phyloP scores from a whole-genome alignment of 495 filamentous ascomycete species.

The Daldinia loculata region DNA sequence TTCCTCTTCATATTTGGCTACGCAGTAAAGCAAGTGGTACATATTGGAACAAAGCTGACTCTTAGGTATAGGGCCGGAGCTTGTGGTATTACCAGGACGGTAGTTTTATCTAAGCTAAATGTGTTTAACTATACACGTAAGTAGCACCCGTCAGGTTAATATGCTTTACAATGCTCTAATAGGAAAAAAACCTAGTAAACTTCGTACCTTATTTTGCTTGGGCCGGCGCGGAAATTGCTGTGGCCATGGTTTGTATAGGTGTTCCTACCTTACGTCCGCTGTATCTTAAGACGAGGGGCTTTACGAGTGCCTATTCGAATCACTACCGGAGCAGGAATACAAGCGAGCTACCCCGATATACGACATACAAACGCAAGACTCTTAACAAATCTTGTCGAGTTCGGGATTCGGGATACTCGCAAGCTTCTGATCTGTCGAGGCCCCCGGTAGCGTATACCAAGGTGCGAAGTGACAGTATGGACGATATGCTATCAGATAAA shows the following conservation, averaged over 20 bases:
- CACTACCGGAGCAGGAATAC: constrained; percentile 24
- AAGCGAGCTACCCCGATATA: constrained; percentile 44
- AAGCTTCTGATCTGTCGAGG: constrained; percentile 21
- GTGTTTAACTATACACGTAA: constrained; percentile 51
- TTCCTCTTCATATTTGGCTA: too few relatives aligned
- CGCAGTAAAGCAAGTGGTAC: too few relatives aligned
- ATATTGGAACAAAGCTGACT: constrained; percentile 20
- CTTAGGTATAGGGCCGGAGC: constrained; percentile 46
- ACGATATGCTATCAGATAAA: constrained; percentile 48
- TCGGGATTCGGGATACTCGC: constrained; percentile 27
- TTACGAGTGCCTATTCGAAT: constrained; percentile 34
- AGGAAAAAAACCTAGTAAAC: constrained; percentile 39
- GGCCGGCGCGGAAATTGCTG: constrained; percentile 53
- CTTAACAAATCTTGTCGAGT: background rate
- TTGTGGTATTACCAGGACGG: constrained; percentile 52
- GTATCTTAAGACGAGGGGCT: constrained; percentile 46
- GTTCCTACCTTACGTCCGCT: constrained; percentile 51
- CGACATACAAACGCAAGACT: constrained; percentile 39
- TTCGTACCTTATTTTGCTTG: constrained; percentile 53
- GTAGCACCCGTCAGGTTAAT: background rate
- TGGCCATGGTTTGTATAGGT: constrained; percentile 53
- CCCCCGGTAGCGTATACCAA: constrained; percentile 30
- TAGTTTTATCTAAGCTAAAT: constrained; percentile 48
- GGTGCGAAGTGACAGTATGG: constrained; percentile 42
- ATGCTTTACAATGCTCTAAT: background rate